Evolutionary conservation across 2,329 filamentous ascomycete species (phyloP), one percentile per base, ranked within the genome.

Genomic region (Aaosphaeria pasadenensis): DNA sequence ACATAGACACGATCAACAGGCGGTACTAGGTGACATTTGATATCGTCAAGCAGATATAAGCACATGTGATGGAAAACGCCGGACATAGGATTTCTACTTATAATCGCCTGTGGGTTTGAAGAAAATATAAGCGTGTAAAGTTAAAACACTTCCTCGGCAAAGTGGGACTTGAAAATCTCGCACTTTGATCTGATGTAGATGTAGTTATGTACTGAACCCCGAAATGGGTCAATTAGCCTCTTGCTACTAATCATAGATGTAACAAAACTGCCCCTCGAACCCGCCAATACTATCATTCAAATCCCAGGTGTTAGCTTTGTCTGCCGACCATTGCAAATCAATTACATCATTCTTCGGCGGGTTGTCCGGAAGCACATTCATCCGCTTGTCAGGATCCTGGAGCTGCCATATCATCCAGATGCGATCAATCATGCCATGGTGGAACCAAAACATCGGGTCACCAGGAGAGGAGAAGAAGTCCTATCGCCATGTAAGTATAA

Each of bases 391-490:
- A 1, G 58, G 59, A 46, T 76, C 66, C 36, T 73, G 61, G 53
- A 71, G 74, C 58, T 79, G 75, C 76, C 76, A 79, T 29, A 74
- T 75, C 73, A 71, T 75, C 70, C 71, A 79, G 4, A 72, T 59
- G 5, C 74, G 64, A 54, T 79, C 76, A 24, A 79, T 70, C 62
- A 72, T 70, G 7, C 67, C 69, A 50, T 79, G 76, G 52, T 78
- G 75, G 42, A 75, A 67, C 60, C 66, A 79, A 62, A 79, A 78
- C 30, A 67, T 24, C 1, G 74, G 74, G 41, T 79, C 75, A 4
- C 63, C 67, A 4, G 76, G 74, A 4, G 71, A 75, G 4, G 71
- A 70, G 53, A 69, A 76, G 42, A 75, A 63, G 59, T 78, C 76
- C 36, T 71, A 63, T 5, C 39, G 33, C 33, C 35, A 7, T 7